These are phyloP conservation scores for Epichloe glyceriae DNA, from an alignment of 2,329 filamentous ascomycete species.

Conservation along the genomic window DNA sequence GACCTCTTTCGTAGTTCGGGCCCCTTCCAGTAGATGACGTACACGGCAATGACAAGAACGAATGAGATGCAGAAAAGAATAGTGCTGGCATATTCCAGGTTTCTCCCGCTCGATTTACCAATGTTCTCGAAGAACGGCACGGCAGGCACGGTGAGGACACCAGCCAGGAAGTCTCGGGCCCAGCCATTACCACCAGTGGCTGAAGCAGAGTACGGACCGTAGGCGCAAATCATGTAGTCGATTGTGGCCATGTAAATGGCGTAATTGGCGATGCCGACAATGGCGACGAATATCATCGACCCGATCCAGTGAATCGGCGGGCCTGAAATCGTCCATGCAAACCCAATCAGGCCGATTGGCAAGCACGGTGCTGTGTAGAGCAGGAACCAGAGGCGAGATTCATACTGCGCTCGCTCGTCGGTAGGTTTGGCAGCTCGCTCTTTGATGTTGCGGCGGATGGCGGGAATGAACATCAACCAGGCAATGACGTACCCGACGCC, in stretches of 20 bases:
- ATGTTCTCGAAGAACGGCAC: conserved; percentile 52
- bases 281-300: conserved; percentile 48
- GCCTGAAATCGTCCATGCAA: conserved; percentile 54
- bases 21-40: conserved; percentile 54
- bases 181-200: conserved; percentile 68
- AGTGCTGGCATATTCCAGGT: conserved; percentile 47
- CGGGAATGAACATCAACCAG: conserved; percentile 46
- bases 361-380: conserved; percentile 48
- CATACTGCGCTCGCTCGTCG: conserved; percentile 51
- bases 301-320: conserved; percentile 55
- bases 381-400: conserved; percentile 53
- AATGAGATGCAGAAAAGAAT: conserved; percentile 51
- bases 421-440: conserved; percentile 36
- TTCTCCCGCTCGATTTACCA: conserved; percentile 28
- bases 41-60: conserved; percentile 48
- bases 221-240: conserved; percentile 65
- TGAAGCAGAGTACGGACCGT: conserved; percentile 60
- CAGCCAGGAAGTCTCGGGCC: conserved; percentile 59
- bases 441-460: conserved; percentile 39
- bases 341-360: conserved; percentile 55
- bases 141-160: conserved; percentile 55
- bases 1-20: conserved; percentile 46
- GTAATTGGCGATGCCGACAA: conserved; percentile 64
- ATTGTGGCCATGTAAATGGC: conserved; percentile 65
- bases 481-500: conserved; percentile 53